phyloP scores from a whole-genome alignment of 257 asterid species.

The Solanum bulbocastanum region DNA sequence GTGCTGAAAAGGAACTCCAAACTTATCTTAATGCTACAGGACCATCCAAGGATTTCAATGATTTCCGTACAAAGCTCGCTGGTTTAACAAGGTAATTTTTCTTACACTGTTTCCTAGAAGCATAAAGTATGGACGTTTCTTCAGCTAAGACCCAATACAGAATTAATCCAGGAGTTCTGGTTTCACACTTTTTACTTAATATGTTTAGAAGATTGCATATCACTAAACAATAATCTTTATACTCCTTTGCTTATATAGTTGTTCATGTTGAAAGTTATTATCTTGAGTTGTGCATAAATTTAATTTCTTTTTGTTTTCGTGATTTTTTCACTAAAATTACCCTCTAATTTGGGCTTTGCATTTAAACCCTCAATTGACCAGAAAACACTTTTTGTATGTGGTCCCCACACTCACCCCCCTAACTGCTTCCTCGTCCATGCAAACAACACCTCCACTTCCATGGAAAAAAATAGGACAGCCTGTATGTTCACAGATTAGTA shows the following conservation, averaged over 20 bases:
- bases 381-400: background rate
- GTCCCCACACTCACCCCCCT: background rate
- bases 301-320: background rate
- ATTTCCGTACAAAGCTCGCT: slow-evolving; percentile 93
- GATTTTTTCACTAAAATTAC: background rate
- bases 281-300: background rate
- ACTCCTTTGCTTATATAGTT: background rate
- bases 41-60: slow-evolving; percentile 70
- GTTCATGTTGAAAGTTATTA: background rate
- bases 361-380: background rate
- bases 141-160: background rate
- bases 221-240: background rate
- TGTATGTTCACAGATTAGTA: background rate
- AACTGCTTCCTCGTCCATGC: background rate
- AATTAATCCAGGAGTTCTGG: background rate
- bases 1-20: slow-evolving; percentile 91
- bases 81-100: slow-evolving; percentile 76
- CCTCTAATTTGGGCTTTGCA: background rate
- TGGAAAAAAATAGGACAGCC: background rate
- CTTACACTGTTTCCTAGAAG: background rate
- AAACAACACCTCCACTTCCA: background rate
- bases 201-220: background rate
- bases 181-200: background rate
- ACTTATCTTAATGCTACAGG: slow-evolving; percentile 45
- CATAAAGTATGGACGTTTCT: background rate